Evolutionary conservation across 2,329 filamentous ascomycete species (phyloP).

Genomic region (Uncinocarpus reesii): DNA sequence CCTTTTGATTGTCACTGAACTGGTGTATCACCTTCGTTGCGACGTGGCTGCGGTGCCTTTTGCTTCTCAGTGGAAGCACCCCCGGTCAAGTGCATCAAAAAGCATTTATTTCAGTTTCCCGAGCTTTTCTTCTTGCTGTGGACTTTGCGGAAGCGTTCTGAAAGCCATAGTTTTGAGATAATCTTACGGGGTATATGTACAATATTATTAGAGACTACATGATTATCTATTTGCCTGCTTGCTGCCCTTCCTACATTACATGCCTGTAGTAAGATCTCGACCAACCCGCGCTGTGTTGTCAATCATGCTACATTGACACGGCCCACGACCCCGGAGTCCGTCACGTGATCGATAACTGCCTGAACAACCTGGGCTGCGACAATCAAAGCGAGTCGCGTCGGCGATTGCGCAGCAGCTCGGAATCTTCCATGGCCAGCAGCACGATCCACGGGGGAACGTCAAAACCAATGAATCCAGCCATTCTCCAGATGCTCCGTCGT

Average conservation of each 20-base stretch:
- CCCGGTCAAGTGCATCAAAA: not conserved
- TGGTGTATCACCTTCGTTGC: not conserved
- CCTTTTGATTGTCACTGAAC: not conserved
- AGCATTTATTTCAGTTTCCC: not conserved
- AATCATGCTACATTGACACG: no score
- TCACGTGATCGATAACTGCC: no score
- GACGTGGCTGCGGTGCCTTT: not conserved
- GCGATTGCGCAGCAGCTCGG: no score
- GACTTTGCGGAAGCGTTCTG: not conserved
- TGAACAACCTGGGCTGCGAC: no score
- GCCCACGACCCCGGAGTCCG: no score
- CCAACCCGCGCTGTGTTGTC: no score
- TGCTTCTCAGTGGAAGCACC: not conserved
- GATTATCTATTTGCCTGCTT: not conserved
- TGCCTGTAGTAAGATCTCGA: no score
- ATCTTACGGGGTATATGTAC: not conserved
- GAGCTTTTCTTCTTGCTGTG: not conserved
- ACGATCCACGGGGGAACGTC: no score
- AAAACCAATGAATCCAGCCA: not conserved
- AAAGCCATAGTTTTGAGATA: not conserved
- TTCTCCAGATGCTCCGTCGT: conserved; percentile 10
- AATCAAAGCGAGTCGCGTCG: no score
- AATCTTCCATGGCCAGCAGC: no score
- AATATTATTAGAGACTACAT: not conserved
- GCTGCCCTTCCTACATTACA: no score